phyloP scores from a whole-genome alignment of 345 rosid genomes.

The Hibiscus trionum region DNA sequence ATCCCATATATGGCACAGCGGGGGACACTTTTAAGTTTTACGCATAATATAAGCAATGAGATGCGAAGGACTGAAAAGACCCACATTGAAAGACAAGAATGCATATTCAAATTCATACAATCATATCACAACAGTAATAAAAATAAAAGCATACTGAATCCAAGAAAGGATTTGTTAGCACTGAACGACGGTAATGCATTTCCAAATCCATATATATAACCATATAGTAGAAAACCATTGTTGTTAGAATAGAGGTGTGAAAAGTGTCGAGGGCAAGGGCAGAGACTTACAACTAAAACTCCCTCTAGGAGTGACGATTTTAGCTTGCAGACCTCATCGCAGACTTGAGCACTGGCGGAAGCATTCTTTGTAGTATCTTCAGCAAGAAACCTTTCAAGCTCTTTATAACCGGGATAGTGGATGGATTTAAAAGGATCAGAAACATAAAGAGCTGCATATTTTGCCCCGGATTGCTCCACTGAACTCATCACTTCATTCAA shows the following conservation, averaged over 20 bases:
- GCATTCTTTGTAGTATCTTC: conserved; percentile 46
- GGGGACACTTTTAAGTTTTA: neutral
- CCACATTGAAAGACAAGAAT: neutral
- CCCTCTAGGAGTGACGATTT: conserved; percentile 92
- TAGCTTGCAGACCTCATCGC: conserved; percentile 81
- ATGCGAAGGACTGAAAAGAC: neutral
- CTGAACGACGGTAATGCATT: neutral
- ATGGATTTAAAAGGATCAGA: conserved; percentile 60
- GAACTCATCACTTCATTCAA: conserved; percentile 60
- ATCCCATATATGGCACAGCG: neutral
- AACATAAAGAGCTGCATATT: conserved; percentile 68
- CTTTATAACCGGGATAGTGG: conserved; percentile 47
- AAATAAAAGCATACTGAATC: neutral
- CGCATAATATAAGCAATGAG: neutral
- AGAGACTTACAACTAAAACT: conserved; percentile 62
- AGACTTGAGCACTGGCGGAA: conserved; percentile 28
- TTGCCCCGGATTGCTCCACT: conserved; percentile 59
- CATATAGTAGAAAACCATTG: neutral
- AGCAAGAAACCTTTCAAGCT: conserved; percentile 74
- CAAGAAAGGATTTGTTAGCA: neutral
- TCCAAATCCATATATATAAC: neutral
- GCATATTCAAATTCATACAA: neutral
- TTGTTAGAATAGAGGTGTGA: neutral
- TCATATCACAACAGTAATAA: neutral
- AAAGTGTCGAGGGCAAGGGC: neutral